Percentiles rank a stretch among this genome's conserved stretches.
Conservation (phyloP, 371 early-diverging fungal species). For the Gilbertella persicaria region DNA sequence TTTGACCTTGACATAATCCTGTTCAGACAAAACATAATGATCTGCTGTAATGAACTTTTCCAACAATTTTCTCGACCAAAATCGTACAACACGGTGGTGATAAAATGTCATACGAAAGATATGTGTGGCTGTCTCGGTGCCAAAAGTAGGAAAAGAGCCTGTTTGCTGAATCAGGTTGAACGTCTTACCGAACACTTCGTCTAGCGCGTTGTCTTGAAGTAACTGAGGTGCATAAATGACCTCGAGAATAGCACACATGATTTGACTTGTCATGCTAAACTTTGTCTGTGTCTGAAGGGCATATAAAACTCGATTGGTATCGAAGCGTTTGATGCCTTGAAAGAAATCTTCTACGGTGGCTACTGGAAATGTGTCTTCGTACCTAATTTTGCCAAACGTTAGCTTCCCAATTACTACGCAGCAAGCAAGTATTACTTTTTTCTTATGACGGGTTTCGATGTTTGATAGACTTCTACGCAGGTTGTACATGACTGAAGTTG, state of each 20-base stretch:
- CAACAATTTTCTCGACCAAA: slow-evolving; percentile 47
- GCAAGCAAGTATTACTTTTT: slow-evolving; percentile 21
- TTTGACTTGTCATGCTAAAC: slow-evolving; percentile 14
- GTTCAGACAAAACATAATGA: slow-evolving; percentile 8
- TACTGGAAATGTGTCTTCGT: slow-evolving; percentile 26
- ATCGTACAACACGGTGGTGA: slow-evolving; percentile 35
- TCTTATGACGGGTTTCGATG: slow-evolving; percentile 27
- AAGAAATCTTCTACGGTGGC: slow-evolving; percentile 43
- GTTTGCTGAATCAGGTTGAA: slow-evolving; percentile 35
- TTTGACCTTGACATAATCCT: slow-evolving; percentile 7
- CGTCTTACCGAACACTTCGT: slow-evolving; percentile 22
- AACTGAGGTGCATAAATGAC: slow-evolving; percentile 23
- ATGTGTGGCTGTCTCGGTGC: slow-evolving; percentile 12
- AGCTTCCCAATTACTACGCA: no score
- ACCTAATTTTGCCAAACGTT: no score
- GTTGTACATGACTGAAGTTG: slow-evolving; percentile 31
- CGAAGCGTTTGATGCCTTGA: slow-evolving; percentile 29
- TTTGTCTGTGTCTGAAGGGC: slow-evolving; percentile 5
- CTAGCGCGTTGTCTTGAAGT: slow-evolving; percentile 14
- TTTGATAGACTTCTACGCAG: slow-evolving; percentile 38
- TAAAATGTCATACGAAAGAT: slow-evolving; percentile 31
- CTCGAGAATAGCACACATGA: slow-evolving; percentile 36
- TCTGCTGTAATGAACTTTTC: slow-evolving; percentile 28
- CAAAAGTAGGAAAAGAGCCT: slow-evolving; percentile 31
- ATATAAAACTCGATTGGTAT: slow-evolving; percentile 23